A percentile compares a stretch with the other conserved stretches of the same genome.
Evolutionary conservation across 257 asterid species (phyloP).

Genomic region (Solanum paucissectum): DNA sequence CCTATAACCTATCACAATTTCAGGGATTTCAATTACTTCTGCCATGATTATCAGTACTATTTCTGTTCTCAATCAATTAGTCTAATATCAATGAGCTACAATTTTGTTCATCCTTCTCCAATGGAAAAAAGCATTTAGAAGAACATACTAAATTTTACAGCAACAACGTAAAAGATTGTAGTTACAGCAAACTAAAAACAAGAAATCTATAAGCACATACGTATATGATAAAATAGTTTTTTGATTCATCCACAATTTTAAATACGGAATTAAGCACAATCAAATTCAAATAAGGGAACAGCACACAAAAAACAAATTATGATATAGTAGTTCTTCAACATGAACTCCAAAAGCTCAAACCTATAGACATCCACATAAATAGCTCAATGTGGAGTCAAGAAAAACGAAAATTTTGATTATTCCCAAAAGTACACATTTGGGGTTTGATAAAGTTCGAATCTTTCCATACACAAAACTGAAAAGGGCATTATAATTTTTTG

Average conservation of each 20-base stretch:
- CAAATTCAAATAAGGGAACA: neutral
- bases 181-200: neutral
- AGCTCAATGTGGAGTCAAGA: neutral
- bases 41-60: neutral
- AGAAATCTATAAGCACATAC: neutral
- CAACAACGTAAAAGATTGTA: neutral
- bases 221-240: neutral
- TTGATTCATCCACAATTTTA: neutral
- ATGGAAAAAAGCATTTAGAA: neutral
- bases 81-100: neutral
- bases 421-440: neutral
- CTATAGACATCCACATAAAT: neutral
- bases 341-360: neutral
- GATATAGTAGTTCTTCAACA: rapidly evolving
- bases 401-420: neutral
- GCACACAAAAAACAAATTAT: neutral
- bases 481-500: neutral
- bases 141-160: neutral
- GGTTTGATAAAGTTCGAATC: neutral
- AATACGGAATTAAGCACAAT: neutral
- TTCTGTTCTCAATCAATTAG: neutral
- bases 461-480: neutral
- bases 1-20: neutral
- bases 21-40: neutral
- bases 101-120: neutral